phyloP scores from a whole-genome alignment of 2,329 filamentous ascomycete species.

The Penicillium polonicum region DNA sequence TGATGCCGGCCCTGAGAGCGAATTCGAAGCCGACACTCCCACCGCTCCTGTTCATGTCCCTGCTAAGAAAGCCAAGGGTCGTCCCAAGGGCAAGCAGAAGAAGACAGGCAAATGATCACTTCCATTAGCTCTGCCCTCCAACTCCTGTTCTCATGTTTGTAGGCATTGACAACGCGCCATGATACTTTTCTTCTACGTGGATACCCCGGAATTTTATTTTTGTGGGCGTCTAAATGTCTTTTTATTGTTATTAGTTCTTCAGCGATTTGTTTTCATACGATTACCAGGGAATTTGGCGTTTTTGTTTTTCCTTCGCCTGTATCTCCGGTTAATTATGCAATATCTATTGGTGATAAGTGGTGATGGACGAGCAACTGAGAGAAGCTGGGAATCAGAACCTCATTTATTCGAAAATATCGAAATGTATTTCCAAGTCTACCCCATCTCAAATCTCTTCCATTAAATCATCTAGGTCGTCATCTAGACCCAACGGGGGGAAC shows the following conservation, averaged over 20 bases:
- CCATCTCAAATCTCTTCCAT: constrained; percentile 54
- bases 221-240: neutral
- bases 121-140: neutral
- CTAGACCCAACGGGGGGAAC: constrained; percentile 52
- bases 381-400: constrained; percentile 2
- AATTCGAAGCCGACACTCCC: constrained; percentile 16
- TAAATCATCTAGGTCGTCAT: constrained; percentile 54
- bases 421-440: constrained; percentile 1
- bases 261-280: constrained; percentile 17
- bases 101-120: constrained; percentile 24
- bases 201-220: constrained; percentile 3
- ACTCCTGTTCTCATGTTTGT: constrained; percentile 2
- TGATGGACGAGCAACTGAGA: constrained; percentile 1
- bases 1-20: constrained; percentile 16
- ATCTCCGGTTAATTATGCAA: constrained; percentile 2
- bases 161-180: constrained; percentile 17
- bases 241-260: constrained; percentile 16
- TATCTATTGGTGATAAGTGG: constrained; percentile 12
- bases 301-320: neutral
- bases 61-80: constrained; percentile 22
- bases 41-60: constrained; percentile 10
- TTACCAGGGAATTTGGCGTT: constrained; percentile 6
- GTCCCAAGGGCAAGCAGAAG: constrained; percentile 38
- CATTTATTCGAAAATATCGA: neutral
- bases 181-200: constrained; percentile 19